Evolutionary conservation across 2,329 filamentous ascomycete genomes (phyloP), one percentile per base, ranked within the genome.

Genomic region (Colletotrichum filicis): DNA sequence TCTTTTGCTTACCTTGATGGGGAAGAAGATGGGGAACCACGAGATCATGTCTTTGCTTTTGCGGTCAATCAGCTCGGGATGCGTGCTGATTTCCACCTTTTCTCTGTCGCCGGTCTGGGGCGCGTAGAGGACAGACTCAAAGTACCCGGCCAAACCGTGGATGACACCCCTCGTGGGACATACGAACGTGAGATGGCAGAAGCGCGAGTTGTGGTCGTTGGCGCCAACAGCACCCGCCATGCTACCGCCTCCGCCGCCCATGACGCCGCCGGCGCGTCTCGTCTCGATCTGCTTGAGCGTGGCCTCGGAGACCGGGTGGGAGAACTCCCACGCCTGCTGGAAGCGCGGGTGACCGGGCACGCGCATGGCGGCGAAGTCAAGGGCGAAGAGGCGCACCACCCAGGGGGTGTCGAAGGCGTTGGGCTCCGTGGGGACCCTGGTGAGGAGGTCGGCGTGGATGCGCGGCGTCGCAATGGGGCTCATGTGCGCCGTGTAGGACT

Each of bases 21-120:
- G 97, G 80, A 99, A 99, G 85, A 96, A 98, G 35, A 99, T 98
- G 1, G 97, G 97, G 81, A 99, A 99, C 97, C 97, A 99, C 68
- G 94, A 97, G 75, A 98, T 97, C 97, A 99, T 99, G 78, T 97
- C 95, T 80, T 93, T 93, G 87, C 95, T 98, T 89, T 98, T 98
- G 70, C 86, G 86, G 68, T 97, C 94, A 84, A 99, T 98, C 35
- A 93, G 94, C 75, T 97, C 93, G 0, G 97, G 97, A 78, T 98
- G 93, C 4, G 94, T 99, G 79, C 95, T 97, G 73, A 99, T 88
- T 85, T 98, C 96, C 5, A 98, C 90, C 77, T 91, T 92, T 1
- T 85, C 78, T 75, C 79, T 79, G 28, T 83, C 82, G 6, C 78
- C 82, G 7, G 83, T 74, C 73, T 84, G 83, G 14, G 87, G 89